Percentiles rank a stretch among this genome's conserved stretches.
phyloP scores from a whole-genome alignment of 305 asterid species.

The Fraxinus greggii region DNA sequence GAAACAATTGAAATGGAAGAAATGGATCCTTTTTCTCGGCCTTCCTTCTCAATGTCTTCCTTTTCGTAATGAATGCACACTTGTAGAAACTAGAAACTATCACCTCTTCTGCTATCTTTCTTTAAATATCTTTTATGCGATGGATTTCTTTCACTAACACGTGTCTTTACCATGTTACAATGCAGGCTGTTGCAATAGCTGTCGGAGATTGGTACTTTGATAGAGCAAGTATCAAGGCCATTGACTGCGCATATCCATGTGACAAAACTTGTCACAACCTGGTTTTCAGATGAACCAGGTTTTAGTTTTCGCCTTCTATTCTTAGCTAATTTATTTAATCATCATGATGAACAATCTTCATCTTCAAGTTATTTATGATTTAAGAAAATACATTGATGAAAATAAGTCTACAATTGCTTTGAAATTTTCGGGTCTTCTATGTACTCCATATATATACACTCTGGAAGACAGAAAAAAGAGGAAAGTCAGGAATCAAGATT shows the following conservation, averaged over 20 bases:
- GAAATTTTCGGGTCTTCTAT: conserved; percentile 12
- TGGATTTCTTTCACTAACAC: conserved; percentile 17
- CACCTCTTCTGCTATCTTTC: conserved; percentile 13
- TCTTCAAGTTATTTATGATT: conserved; percentile 18
- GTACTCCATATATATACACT: background rate
- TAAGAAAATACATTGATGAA: conserved; percentile 26
- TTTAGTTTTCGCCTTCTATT: background rate
- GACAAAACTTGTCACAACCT: conserved; percentile 80
- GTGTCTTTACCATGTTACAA: conserved; percentile 31
- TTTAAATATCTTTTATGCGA: conserved; percentile 25
- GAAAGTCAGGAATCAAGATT: conserved; percentile 11
- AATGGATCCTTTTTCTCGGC: background rate
- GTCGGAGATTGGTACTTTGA: conserved; percentile 91
- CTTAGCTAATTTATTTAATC: conserved; percentile 21
- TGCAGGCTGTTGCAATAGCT: conserved; percentile 75
- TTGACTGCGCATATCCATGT: conserved; percentile 94
- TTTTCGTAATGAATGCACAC: background rate
- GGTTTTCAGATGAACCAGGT: conserved; percentile 48
- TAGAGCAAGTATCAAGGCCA: conserved; percentile 46
- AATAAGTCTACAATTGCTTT: conserved; percentile 24
- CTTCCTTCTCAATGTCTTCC: background rate
- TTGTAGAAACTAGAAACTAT: background rate
- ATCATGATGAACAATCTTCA: conserved; percentile 33
- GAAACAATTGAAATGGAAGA: background rate
- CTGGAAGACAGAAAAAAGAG: background rate